phyloP scores from a whole-genome alignment of 495 filamentous ascomycete genomes.

The Penicillium tannophilum region DNA sequence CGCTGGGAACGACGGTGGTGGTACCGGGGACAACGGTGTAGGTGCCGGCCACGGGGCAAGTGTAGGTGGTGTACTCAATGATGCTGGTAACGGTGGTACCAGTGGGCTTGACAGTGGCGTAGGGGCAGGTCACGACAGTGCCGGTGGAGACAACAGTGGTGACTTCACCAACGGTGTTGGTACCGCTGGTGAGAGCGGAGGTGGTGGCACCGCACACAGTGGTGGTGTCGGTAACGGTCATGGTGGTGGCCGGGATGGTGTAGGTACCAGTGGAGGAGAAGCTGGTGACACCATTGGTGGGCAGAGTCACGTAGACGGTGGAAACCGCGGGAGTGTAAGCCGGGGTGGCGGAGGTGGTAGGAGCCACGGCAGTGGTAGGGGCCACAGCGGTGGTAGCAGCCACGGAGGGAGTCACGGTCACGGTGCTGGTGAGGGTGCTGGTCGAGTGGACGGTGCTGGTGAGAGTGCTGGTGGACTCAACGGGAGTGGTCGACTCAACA shows the following conservation, averaged over 20 bases:
- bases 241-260: slow-evolving; percentile 76
- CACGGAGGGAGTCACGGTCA: slow-evolving; percentile 29
- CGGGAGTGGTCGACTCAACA: too few relatives aligned
- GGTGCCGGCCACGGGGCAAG: slow-evolving; percentile 76
- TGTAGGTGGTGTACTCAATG: slow-evolving; percentile 71
- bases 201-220: slow-evolving; percentile 67
- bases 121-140: slow-evolving; percentile 74
- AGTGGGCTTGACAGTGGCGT: slow-evolving; percentile 64
- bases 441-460: slow-evolving; percentile 43
- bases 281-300: slow-evolving; percentile 66
- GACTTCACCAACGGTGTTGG: slow-evolving; percentile 74
- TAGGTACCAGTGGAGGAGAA: slow-evolving; percentile 74
- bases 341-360: slow-evolving; percentile 33
- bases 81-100: slow-evolving; percentile 68
- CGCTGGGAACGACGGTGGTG: slow-evolving; percentile 58
- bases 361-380: slow-evolving; percentile 37
- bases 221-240: slow-evolving; percentile 70
- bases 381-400: slow-evolving; percentile 31
- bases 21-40: slow-evolving; percentile 73
- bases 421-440: slow-evolving; percentile 45
- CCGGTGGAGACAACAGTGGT: slow-evolving; percentile 70
- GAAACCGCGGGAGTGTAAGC: slow-evolving; percentile 20
- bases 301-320: slow-evolving; percentile 40
- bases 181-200: slow-evolving; percentile 64
- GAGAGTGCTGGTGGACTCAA: slow-evolving; percentile 23